Conservation (phyloP, 1,284 basidiomycete species). For the Phaffia rhodozyma region DNA sequence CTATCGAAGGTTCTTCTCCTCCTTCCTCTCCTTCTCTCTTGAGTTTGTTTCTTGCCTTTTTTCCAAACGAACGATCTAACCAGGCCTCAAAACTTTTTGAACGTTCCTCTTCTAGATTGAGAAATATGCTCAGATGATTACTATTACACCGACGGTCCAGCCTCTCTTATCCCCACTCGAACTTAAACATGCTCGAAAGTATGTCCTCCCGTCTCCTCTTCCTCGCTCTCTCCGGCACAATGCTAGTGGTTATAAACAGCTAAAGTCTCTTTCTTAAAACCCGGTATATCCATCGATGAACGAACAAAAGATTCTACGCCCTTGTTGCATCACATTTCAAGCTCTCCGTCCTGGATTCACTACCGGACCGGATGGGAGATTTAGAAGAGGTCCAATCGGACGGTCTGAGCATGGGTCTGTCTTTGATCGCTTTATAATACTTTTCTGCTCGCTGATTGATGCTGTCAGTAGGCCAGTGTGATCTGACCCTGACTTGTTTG, state of each 20-base stretch:
- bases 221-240: not conserved
- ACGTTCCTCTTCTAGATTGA: slow-evolving; percentile 51
- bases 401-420: slow-evolving; percentile 63
- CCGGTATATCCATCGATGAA: not conserved
- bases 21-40: slow-evolving; percentile 5
- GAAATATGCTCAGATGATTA: slow-evolving; percentile 66
- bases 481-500: slow-evolving; percentile 2
- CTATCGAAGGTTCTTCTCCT: slow-evolving; percentile 55
- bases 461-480: not conserved
- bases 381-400: slow-evolving; percentile 53
- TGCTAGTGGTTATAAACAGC: not conserved
- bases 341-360: slow-evolving; percentile 58
- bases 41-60: not conserved
- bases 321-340: slow-evolving; percentile 61
- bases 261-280: slow-evolving; percentile 1
- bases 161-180: slow-evolving; percentile 63
- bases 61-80: not conserved
- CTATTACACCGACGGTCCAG: slow-evolving; percentile 53
- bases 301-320: slow-evolving; percentile 49
- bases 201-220: slow-evolving; percentile 20
- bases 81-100: slow-evolving; percentile 2
- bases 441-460: not conserved
- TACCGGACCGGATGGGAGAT: slow-evolving; percentile 59
- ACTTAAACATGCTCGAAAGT: slow-evolving; percentile 62
- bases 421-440: not conserved